Base-by-base conservation (phyloP, 2,329 filamentous ascomycete species). In the Ophiostoma fasciatum region DNA sequence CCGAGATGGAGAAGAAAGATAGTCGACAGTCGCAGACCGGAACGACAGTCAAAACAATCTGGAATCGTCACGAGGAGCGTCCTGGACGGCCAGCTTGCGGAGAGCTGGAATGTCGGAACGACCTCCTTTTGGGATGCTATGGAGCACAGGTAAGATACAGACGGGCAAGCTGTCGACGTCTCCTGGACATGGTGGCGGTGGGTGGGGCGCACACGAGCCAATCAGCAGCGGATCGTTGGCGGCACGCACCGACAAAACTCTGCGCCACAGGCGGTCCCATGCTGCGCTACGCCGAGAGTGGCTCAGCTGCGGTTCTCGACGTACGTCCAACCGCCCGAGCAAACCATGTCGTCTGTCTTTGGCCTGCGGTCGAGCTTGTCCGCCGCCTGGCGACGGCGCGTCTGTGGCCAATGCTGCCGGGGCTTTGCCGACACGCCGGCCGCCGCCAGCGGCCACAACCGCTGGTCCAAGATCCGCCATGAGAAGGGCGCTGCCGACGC, bases 391-490 rank as follows among this genome's bases (percentile, higher is more conserved):
- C 21, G 10, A 6, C 36, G 38, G 17, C 38, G 39, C 4, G 38
- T 66, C 45, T 74, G 68, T 45, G 57, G 55, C 27, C 57, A 56
- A 55, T 71, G 64, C 44, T 51, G 59, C 39, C 66, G 69, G 36
- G 49, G 55, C 25, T 64, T 78, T 41, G 55, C 55, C n/a, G n/a
- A n/a, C n/a, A 64, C 61, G 13, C 45, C 63, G 8, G 39, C 48
- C 7, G 50, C 58, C 12, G 57, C 60, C 42, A 77, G 79, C 18
- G 85, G 85, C 12, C 85, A 94, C 60, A 94, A 79, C 57, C 81
- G 85, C 54, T 98, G 90, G 90, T 85, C 84, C 39, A 93, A 90
- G 51, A 96, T 94, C 60, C 82, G 79, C 52, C 90, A 96, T 57
- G 84, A 90, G 56, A 98, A 98, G 58, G 85, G 79, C 35, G 82